Evolutionary conservation across 306 rosid genomes (phyloP).

Genomic region (Medicago arabica): DNA sequence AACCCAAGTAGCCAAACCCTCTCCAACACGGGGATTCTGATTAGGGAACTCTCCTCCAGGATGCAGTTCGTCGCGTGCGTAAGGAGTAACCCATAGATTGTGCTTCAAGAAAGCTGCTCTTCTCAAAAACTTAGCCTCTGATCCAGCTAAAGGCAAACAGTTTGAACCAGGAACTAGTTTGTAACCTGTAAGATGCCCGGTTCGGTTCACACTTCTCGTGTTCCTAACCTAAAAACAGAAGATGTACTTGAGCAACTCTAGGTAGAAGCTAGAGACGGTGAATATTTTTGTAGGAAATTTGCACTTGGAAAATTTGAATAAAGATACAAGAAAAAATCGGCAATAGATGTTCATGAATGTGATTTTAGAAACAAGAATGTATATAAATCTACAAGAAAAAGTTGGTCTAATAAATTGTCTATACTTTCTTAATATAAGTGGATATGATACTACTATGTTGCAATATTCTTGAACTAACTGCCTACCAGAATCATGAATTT

Average conservation of each 20-base stretch:
- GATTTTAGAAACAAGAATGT: too few species aligned
- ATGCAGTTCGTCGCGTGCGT: constrained; percentile 61
- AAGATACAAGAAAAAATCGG: background rate
- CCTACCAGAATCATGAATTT: constrained; percentile 3
- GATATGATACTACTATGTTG: background rate
- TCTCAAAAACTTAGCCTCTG: constrained; percentile 82
- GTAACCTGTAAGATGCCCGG: constrained; percentile 80
- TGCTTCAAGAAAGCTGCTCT: constrained; percentile 87
- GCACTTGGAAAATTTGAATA: constrained; percentile 3
- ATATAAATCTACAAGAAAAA: background rate
- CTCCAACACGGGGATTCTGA: constrained; percentile 81
- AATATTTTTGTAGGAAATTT: constrained; percentile 18
- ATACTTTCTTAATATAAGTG: background rate
- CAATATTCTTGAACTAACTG: background rate
- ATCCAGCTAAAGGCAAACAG: constrained; percentile 80
- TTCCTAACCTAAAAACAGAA: constrained; percentile 64
- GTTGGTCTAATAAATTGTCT: background rate
- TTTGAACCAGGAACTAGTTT: constrained; percentile 85
- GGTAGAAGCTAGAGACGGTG: constrained; percentile 30
- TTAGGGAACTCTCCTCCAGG: constrained; percentile 94
- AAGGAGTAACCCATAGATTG: constrained; percentile 85
- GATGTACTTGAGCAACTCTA: constrained; percentile 25
- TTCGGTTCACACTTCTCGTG: constrained; percentile 80
- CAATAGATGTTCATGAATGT: background rate
- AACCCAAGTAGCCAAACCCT: constrained; percentile 88